phyloP scores from a whole-genome alignment of 2,329 filamentous ascomycete species.

The Alternaria alternata region DNA sequence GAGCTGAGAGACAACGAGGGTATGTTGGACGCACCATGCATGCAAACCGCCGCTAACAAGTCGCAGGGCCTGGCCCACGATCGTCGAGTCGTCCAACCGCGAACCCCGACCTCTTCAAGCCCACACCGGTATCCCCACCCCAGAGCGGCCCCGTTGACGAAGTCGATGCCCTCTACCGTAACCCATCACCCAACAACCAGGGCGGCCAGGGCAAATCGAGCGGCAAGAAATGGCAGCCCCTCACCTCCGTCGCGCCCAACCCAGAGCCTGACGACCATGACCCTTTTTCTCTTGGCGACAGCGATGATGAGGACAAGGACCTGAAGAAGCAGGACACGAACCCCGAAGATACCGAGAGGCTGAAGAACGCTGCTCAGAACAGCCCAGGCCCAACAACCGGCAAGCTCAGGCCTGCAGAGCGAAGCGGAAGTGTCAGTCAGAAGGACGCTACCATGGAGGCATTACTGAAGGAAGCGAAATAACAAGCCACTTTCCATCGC shows the following conservation, averaged over 20 bases:
- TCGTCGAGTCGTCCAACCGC: conserved; percentile 71
- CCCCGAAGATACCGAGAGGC: conserved; percentile 60
- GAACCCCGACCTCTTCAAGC: conserved; percentile 83
- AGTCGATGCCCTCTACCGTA: conserved; percentile 76
- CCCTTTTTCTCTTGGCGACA: conserved; percentile 94
- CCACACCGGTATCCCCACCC: conserved; percentile 62
- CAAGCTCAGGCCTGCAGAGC: conserved; percentile 50
- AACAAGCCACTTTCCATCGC: not conserved
- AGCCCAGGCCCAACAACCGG: conserved; percentile 36
- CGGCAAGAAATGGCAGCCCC: conserved; percentile 97
- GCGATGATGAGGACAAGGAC: conserved; percentile 82
- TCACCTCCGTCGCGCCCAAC: conserved; percentile 83
- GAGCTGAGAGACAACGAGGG: conserved; percentile 70
- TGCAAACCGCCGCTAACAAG: conserved; percentile 2
- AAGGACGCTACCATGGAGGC: conserved; percentile 58
- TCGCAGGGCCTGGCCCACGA: conserved; percentile 58
- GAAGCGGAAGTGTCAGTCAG: conserved; percentile 53
- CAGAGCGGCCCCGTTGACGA: conserved; percentile 76
- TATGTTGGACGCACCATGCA: conserved; percentile 31
- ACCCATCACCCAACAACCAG: conserved; percentile 47
- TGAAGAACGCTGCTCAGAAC: conserved; percentile 59
- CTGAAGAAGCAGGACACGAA: conserved; percentile 69
- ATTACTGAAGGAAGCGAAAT: conserved; percentile 52
- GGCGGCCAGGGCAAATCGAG: conserved; percentile 49
- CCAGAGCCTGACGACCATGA: conserved; percentile 87